A percentile compares a stretch with the other conserved stretches of the same genome.
phyloP scores from a whole-genome alignment of 1,284 basidiomycete genomes.

The Ganoderma lingzhi region DNA sequence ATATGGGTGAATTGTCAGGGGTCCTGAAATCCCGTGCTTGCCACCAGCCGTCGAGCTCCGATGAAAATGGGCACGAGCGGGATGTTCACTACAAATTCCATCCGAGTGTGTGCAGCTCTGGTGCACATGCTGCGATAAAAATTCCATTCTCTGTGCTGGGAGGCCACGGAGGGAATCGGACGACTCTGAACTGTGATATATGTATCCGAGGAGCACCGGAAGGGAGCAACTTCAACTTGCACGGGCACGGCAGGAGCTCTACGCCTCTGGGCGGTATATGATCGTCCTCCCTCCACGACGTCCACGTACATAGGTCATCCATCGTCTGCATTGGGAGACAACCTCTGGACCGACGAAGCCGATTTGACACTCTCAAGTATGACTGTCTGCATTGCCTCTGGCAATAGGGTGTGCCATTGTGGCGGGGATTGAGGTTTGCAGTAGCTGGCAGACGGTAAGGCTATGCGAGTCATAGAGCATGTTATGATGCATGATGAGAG shows the following conservation, averaged over 20 bases:
- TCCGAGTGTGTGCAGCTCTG: background rate
- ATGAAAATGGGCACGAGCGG: background rate
- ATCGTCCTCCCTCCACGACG: too few relatives aligned
- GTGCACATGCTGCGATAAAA: background rate
- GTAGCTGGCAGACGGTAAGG: background rate
- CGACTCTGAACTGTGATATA: background rate
- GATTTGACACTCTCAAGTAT: background rate
- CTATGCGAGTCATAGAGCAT: constrained; percentile 3
- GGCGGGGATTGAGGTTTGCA: background rate
- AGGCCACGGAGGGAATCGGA: background rate
- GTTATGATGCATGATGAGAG: constrained; percentile 9
- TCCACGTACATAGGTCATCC: too few relatives aligned
- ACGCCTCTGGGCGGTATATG: too few relatives aligned
- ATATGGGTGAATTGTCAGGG: too few relatives aligned
- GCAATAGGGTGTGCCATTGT: background rate
- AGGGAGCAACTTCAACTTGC: background rate
- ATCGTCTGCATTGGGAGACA: too few relatives aligned
- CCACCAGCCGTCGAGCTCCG: background rate
- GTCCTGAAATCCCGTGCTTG: constrained; percentile 24
- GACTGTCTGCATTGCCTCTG: background rate
- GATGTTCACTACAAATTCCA: background rate
- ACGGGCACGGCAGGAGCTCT: too few relatives aligned
- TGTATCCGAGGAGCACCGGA: background rate
- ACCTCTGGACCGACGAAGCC: background rate
- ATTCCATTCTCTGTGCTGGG: background rate